Evolutionary conservation across 2,329 filamentous ascomycete species (phyloP).

Genomic region (Penicillium sp.): DNA sequence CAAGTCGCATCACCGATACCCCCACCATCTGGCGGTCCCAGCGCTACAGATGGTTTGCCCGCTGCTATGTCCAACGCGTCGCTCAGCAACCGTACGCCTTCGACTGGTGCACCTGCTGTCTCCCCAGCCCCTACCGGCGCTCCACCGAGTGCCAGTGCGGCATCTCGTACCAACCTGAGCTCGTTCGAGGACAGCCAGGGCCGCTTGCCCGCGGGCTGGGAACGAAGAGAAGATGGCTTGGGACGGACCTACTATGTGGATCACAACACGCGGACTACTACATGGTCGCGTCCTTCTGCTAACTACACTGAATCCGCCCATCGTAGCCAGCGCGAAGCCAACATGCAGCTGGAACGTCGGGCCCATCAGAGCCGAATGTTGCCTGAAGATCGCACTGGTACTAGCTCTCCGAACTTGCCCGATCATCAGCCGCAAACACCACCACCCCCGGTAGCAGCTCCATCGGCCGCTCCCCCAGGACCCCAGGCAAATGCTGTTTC

Average conservation of each 20-base stretch:
- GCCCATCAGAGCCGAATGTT: slow-evolving; percentile 94
- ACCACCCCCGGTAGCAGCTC: slow-evolving; percentile 38
- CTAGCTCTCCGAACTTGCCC: slow-evolving; percentile 79
- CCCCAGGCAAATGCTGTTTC: slow-evolving; percentile 61
- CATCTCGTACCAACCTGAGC: slow-evolving; percentile 65
- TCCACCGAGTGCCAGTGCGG: slow-evolving; percentile 37
- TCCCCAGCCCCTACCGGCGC: slow-evolving; percentile 43
- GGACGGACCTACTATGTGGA: slow-evolving; percentile 98
- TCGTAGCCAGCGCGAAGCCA: slow-evolving; percentile 78
- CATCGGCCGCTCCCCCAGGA: slow-evolving; percentile 41
- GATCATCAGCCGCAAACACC: slow-evolving; percentile 48
- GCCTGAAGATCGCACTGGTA: slow-evolving; percentile 90
- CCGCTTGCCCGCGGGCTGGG: slow-evolving; percentile 89
- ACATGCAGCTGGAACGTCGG: slow-evolving; percentile 88
- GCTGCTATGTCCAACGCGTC: slow-evolving; percentile 33
- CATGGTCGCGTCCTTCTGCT: slow-evolving; percentile 87
- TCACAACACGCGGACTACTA: slow-evolving; percentile 94
- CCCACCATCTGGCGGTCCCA: slow-evolving; percentile 27
- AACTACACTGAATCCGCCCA: slow-evolving; percentile 74
- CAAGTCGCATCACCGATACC: slow-evolving; percentile 31
- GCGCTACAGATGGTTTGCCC: slow-evolving; percentile 30
- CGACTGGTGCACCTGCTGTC: slow-evolving; percentile 38
- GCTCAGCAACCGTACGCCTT: slow-evolving; percentile 35
- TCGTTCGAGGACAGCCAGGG: slow-evolving; percentile 97
- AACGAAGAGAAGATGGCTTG: slow-evolving; percentile 90